A percentile compares a stretch with the other conserved stretches of the same genome.
phyloP scores from a whole-genome alignment of 1,284 basidiomycete species.

The Tremellales sp. region DNA sequence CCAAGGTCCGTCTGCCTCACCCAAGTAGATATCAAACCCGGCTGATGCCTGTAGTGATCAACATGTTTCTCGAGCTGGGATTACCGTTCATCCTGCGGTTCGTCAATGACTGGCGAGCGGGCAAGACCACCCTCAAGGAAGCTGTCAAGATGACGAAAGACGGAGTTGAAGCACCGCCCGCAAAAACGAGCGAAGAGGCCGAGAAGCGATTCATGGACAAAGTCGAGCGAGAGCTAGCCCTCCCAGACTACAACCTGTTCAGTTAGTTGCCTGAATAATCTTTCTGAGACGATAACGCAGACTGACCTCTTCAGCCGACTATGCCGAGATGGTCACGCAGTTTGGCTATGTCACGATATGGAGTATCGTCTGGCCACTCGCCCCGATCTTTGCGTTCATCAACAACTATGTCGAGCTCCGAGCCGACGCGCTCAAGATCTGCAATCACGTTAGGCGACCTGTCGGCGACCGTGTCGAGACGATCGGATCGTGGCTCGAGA shows the following conservation, averaged over 20 bases:
- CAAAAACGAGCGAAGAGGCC: constrained; percentile 21
- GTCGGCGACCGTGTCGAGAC: constrained; percentile 80
- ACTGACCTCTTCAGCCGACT: constrained; percentile 58
- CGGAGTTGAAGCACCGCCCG: constrained; percentile 3
- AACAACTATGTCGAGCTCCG: constrained; percentile 88
- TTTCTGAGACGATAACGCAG: not conserved
- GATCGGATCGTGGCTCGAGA: constrained; percentile 91
- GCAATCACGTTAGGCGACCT: constrained; percentile 76
- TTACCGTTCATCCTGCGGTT: constrained; percentile 74
- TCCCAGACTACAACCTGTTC: constrained; percentile 77
- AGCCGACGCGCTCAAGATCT: constrained; percentile 93
- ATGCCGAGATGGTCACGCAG: constrained; percentile 88
- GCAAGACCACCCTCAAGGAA: constrained; percentile 42
- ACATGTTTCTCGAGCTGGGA: constrained; percentile 77
- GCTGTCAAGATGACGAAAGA: constrained; percentile 18
- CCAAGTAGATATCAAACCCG: not conserved
- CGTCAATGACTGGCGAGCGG: constrained; percentile 55
- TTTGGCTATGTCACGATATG: constrained; percentile 90
- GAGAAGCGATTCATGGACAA: constrained; percentile 57
- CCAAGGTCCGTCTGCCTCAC: constrained; percentile 52
- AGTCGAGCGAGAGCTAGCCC: constrained; percentile 69
- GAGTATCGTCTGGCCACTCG: constrained; percentile 92
- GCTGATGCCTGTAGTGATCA: constrained; percentile 53
- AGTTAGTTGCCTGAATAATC: constrained; percentile 37
- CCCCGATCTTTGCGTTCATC: constrained; percentile 54